Evolutionary conservation across 2,329 filamentous ascomycete genomes (phyloP).

Genomic region (Fusarium falciforme): DNA sequence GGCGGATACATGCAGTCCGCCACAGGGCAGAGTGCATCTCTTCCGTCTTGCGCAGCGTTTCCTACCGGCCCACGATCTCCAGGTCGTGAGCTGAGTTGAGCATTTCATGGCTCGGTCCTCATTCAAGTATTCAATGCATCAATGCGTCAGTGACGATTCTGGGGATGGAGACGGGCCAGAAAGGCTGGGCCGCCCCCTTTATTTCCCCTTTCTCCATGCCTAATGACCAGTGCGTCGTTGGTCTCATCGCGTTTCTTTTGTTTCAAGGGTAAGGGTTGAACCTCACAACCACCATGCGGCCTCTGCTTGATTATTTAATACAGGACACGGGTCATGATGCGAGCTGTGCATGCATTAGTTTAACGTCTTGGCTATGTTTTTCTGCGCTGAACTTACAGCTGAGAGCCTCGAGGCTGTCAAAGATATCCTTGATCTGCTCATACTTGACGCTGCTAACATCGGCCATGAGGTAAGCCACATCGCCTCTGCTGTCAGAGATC

Average conservation of each 20-base stretch:
- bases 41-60: constrained; percentile 1
- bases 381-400: constrained; percentile 69
- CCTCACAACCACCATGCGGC: constrained; percentile 11
- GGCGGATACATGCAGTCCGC: constrained; percentile 13
- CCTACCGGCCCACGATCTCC: constrained; percentile 18
- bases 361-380: background rate
- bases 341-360: constrained; percentile 48
- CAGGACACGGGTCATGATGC: constrained; percentile 60
- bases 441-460: constrained; percentile 90
- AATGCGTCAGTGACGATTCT: constrained; percentile 29
- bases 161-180: constrained; percentile 28
- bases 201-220: constrained; percentile 22
- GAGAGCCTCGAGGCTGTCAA: constrained; percentile 82
- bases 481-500: constrained; percentile 94
- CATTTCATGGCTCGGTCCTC: constrained; percentile 3
- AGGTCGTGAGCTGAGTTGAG: constrained; percentile 15
- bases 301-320: constrained; percentile 50
- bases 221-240: constrained; percentile 22
- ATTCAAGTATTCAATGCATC: constrained; percentile 30
- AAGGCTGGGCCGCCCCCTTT: constrained; percentile 33
- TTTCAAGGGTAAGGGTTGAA: constrained; percentile 28
- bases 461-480: constrained; percentile 97
- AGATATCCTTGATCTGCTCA: constrained; percentile 86
- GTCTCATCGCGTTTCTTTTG: constrained; percentile 30
- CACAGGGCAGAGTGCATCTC: constrained; percentile 13